Evolutionary conservation across 768 basidiomycete genomes (phyloP).

Genomic region (Imleria badia): DNA sequence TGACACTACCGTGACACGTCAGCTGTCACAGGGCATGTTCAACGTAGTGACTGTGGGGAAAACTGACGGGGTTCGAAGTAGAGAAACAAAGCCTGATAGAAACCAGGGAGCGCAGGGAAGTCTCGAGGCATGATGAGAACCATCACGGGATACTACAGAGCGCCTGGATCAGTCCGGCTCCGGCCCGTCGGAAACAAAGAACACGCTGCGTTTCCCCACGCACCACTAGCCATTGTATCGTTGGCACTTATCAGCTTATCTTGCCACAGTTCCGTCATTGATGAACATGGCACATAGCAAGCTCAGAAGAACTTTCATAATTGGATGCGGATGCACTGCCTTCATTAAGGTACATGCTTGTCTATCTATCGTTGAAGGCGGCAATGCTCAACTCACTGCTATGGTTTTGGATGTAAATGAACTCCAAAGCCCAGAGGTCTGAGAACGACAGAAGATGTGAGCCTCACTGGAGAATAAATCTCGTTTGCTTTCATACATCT

Average conservation of each 20-base stretch:
- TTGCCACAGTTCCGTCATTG: background rate
- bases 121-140: slow-evolving; percentile 15
- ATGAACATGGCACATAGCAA: slow-evolving; percentile 7
- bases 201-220: background rate
- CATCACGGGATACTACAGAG: too few relatives aligned
- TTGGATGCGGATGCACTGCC: slow-evolving; percentile 21
- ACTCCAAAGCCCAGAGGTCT: slow-evolving; percentile 56
- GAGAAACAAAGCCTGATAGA: slow-evolving; percentile 62
- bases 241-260: background rate
- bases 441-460: slow-evolving; percentile 70
- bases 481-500: background rate
- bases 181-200: background rate
- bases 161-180: too few relatives aligned
- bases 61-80: slow-evolving; percentile 61
- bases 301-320: slow-evolving; percentile 15
- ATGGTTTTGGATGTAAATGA: background rate
- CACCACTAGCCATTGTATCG: too few relatives aligned
- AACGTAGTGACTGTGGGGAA: slow-evolving; percentile 3
- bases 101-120: slow-evolving; percentile 61
- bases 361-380: too few relatives aligned
- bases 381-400: background rate
- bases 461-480: slow-evolving; percentile 11
- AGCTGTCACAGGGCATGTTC: slow-evolving; percentile 16
- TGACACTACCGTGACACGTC: slow-evolving; percentile 37
- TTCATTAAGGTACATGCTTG: slow-evolving; percentile 16